Evolutionary conservation across 768 basidiomycete genomes (phyloP).

Genomic region (Phaeotremella skinneri): DNA sequence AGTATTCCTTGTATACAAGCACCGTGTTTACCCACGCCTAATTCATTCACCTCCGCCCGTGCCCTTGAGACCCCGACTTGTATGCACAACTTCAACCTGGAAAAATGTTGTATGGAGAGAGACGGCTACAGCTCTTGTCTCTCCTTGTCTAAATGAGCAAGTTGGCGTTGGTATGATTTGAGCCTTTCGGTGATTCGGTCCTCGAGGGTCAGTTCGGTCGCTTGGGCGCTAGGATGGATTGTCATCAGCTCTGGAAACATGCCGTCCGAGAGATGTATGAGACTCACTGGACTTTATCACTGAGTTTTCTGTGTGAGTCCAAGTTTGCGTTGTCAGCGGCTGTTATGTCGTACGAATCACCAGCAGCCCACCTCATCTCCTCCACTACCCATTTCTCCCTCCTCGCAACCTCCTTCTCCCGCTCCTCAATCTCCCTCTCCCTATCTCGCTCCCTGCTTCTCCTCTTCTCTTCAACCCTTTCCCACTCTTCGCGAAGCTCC

Average conservation of each 20-base stretch:
- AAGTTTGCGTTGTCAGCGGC: too few species aligned
- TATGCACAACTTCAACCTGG: too few species aligned
- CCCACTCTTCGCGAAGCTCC: conserved; percentile 25
- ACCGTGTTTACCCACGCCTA: too few species aligned
- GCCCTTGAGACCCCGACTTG: not conserved
- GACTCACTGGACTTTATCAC: conserved; percentile 42
- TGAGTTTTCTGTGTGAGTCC: conserved; percentile 30
- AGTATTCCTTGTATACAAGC: too few species aligned
- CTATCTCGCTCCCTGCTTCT: conserved; percentile 24
- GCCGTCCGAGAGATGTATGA: not conserved
- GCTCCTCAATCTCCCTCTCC: conserved; percentile 35
- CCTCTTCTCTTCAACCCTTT: conserved; percentile 26
- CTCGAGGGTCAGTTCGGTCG: conserved; percentile 41
- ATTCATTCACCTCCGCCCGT: too few species aligned
- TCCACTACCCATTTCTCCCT: conserved; percentile 45
- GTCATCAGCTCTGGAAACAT: not conserved
- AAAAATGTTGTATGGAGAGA: not conserved
- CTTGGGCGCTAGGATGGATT: conserved; percentile 27
- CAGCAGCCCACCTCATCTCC: conserved; percentile 33
- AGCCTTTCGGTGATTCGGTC: conserved; percentile 44
- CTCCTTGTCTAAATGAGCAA: conserved; percentile 14
- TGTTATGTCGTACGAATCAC: not conserved
- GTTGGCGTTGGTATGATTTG: conserved; percentile 39
- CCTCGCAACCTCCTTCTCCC: conserved; percentile 35
- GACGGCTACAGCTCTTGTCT: not conserved